These are phyloP conservation scores for Kwoniella shivajii DNA, from an alignment of 1,284 basidiomycete genomes.

Conservation along the genomic window DNA sequence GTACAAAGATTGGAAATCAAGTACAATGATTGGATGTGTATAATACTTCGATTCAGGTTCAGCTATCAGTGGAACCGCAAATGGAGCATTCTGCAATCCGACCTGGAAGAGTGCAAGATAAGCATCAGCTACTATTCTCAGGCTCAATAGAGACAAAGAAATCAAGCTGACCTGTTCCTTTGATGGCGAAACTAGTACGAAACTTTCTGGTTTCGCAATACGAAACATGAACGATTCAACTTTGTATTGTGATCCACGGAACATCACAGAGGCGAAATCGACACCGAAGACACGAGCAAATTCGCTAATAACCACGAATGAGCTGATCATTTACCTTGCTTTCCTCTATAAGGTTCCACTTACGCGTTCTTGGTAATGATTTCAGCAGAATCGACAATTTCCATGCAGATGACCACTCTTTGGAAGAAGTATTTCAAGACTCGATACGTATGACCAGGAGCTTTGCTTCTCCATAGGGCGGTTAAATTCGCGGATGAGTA, in stretches of 20 bases:
- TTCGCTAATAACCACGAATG: conserved; percentile 63
- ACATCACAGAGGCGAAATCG: conserved; percentile 94
- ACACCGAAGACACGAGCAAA: conserved; percentile 96
- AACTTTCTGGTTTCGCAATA: conserved; percentile 95
- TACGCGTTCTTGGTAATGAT: conserved; percentile 85
- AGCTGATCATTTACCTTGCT: neutral
- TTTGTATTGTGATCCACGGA: conserved; percentile 94
- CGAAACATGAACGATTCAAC: conserved; percentile 98
- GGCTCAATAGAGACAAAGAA: neutral
- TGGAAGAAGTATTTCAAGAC: conserved; percentile 68
- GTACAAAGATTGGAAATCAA: conserved; percentile 96
- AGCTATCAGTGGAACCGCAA: conserved; percentile 86
- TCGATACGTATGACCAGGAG: conserved; percentile 61
- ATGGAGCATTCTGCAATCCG: conserved; percentile 93
- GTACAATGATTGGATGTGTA: conserved; percentile 82
- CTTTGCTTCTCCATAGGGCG: conserved; percentile 68
- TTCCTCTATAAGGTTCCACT: conserved; percentile 36
- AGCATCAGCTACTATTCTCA: conserved; percentile 2
- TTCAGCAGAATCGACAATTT: conserved; percentile 77
- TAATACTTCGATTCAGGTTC: conserved; percentile 93
- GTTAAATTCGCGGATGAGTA: conserved; percentile 71
- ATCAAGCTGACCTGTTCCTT: conserved; percentile 67
- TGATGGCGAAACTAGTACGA: conserved; percentile 83
- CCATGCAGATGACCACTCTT: conserved; percentile 68
- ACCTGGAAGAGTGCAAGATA: conserved; percentile 61